phyloP scores from a whole-genome alignment of 345 rosid genomes.

The Heritiera fomes region DNA sequence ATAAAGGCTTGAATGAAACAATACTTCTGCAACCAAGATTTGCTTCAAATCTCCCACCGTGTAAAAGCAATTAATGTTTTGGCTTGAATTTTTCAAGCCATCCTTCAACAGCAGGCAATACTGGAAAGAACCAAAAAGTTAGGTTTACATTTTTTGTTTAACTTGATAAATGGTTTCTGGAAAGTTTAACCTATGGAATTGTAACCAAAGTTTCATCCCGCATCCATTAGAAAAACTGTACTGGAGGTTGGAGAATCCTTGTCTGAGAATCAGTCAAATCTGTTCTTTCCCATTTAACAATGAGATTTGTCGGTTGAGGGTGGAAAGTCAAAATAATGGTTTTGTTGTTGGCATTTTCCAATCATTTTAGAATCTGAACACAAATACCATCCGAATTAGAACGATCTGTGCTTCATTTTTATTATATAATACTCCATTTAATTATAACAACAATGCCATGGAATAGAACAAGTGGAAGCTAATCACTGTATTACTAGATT shows the following conservation, averaged over 20 bases:
- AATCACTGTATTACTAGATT: neutral
- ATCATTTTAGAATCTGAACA: neutral
- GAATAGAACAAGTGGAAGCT: neutral
- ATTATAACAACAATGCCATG: neutral
- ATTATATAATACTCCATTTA: neutral
- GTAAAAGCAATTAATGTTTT: too few relatives aligned
- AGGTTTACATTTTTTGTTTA: neutral
- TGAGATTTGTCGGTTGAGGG: neutral
- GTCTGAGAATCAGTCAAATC: neutral
- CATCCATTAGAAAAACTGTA: neutral
- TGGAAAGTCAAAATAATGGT: conserved; percentile 5
- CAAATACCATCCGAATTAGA: neutral
- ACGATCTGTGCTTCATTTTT: neutral
- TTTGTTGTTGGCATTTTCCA: neutral
- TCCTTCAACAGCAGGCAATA: neutral
- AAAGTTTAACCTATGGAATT: neutral
- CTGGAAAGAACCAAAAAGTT: neutral
- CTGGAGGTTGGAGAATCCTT: conserved; percentile 4
- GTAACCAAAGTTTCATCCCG: neutral
- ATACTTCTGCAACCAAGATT: too few relatives aligned
- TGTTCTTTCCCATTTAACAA: neutral
- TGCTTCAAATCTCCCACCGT: too few relatives aligned
- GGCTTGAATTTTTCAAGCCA: too few relatives aligned
- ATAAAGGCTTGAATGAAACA: too few relatives aligned
- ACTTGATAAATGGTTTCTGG: neutral